Base-by-base conservation (phyloP, 2,329 filamentous ascomycete genomes). In the Fusarium sp. region DNA sequence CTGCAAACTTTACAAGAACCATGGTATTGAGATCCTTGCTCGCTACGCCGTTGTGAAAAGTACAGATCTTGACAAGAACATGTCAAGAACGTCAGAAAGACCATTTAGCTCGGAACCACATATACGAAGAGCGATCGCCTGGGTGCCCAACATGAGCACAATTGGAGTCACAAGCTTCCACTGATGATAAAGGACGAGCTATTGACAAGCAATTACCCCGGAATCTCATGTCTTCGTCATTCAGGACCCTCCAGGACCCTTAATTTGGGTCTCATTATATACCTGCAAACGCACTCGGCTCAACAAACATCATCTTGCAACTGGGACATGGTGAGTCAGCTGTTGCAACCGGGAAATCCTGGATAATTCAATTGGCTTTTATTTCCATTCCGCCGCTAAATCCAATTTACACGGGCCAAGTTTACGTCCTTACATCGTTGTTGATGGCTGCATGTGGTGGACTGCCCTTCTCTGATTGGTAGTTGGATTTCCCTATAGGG, bases 391-490 rank as follows among this genome's bases (percentile, higher is more conserved):
- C 53, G 27, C 36, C 33, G 36, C 21, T 59, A 37, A 49, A 49
- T 61, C 21, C 31, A 33, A 45, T 47, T 36, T 15, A 45, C 15
- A 35, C 43, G 37, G 31, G 25, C 39, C 41, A 13, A 25, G 23
- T 43, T 29, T 37, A 29, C 58, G 37, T 49, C 68, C 68, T 54
- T 63, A 68, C 53, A 59, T 8, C 50, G 36, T 21, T 45, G 62
- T 37, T 48, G 35, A 62, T 51, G 46, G 57, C 62, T 64, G 42
- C 69, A 71, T 71, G 69, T 71, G 69, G 58, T 62, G 44, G 47
- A 31, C 43, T 57, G 43, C 52, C 39, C 38, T 38, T 9, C 35
- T 59, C 42, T 66, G 62, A 70, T 70, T 70, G 68, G 68, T 38
- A 13, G 29, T 9, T 45, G 14, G 10, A 8, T 52, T 37, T 62